Evolutionary conservation across 1,284 basidiomycete genomes (phyloP).

Genomic region (Trichosporon sp.): DNA sequence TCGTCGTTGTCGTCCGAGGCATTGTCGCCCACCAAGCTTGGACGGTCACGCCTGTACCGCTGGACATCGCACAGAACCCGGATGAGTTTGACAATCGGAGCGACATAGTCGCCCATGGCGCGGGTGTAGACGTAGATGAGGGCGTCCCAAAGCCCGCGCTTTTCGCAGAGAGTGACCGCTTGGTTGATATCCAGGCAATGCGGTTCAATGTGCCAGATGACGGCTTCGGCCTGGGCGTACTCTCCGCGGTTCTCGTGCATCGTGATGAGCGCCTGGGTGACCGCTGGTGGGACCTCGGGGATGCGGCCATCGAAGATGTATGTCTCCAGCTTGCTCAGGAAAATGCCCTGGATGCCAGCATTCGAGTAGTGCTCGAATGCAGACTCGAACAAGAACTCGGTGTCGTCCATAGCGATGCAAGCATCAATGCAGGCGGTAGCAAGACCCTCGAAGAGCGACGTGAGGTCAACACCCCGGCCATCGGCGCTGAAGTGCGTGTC

Average conservation of each 20-base stretch:
- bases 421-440: slow-evolving; percentile 76
- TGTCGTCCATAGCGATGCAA: slow-evolving; percentile 71
- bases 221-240: slow-evolving; percentile 71
- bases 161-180: slow-evolving; percentile 76
- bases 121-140: slow-evolving; percentile 89
- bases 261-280: slow-evolving; percentile 77
- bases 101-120: slow-evolving; percentile 79
- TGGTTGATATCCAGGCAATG: slow-evolving; percentile 89
- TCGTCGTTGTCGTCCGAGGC: slow-evolving; percentile 39
- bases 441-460: slow-evolving; percentile 79
- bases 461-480: slow-evolving; percentile 86
- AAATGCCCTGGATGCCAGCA: slow-evolving; percentile 79
- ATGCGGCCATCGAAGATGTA: slow-evolving; percentile 75
- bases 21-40: slow-evolving; percentile 29
- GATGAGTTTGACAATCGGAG: slow-evolving; percentile 80
- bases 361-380: slow-evolving; percentile 85
- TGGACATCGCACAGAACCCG: slow-evolving; percentile 66
- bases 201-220: slow-evolving; percentile 96
- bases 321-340: slow-evolving; percentile 72
- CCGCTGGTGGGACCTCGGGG: slow-evolving; percentile 69
- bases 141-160: slow-evolving; percentile 81
- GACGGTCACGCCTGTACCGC: slow-evolving; percentile 49
- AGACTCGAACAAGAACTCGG: slow-evolving; percentile 84
- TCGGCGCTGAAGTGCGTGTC: slow-evolving; percentile 74
- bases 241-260: slow-evolving; percentile 68